A percentile compares a stretch with the other conserved stretches of the same genome.
phyloP scores from a whole-genome alignment of 2,329 filamentous ascomycete genomes.

The Cladosporium colombiae region DNA sequence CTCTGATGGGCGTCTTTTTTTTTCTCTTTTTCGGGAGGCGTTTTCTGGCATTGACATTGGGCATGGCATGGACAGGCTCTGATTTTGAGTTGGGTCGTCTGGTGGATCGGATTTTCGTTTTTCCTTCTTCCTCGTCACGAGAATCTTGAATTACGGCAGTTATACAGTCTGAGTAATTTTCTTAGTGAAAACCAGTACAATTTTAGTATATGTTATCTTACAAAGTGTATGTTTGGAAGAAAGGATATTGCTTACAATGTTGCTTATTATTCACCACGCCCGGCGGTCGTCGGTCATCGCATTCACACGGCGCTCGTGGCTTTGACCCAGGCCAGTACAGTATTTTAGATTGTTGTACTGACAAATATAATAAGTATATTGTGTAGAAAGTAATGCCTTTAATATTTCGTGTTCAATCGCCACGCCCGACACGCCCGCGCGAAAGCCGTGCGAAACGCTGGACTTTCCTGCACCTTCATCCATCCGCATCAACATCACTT shows the following conservation, averaged over 20 bases:
- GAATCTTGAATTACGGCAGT: conserved; percentile 15
- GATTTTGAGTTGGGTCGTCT: no score
- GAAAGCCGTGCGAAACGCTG: neutral
- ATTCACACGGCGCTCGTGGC: no score
- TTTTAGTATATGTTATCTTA: neutral
- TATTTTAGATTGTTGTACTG: no score
- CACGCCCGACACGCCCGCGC: neutral
- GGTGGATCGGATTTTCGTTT: conserved; percentile 6
- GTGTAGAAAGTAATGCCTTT: neutral
- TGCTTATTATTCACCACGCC: neutral
- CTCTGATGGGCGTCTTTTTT: neutral
- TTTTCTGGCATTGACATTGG: neutral
- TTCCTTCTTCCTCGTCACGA: conserved; percentile 1
- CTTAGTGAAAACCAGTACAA: neutral
- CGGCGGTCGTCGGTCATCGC: no score
- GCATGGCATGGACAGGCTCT: conserved; percentile 13
- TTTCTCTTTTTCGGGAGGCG: neutral
- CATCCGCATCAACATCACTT: neutral
- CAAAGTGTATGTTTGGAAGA: neutral
- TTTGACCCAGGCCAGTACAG: no score
- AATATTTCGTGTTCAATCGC: neutral
- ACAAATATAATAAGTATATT: neutral
- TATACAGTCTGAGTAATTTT: conserved; percentile 15
- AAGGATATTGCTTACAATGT: neutral
- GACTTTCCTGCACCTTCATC: neutral